Percentiles rank a stretch among this genome's conserved stretches.
These are phyloP conservation scores for Neurospora terricola DNA, from an alignment of 495 filamentous ascomycete genomes.

Conservation along the genomic window DNA sequence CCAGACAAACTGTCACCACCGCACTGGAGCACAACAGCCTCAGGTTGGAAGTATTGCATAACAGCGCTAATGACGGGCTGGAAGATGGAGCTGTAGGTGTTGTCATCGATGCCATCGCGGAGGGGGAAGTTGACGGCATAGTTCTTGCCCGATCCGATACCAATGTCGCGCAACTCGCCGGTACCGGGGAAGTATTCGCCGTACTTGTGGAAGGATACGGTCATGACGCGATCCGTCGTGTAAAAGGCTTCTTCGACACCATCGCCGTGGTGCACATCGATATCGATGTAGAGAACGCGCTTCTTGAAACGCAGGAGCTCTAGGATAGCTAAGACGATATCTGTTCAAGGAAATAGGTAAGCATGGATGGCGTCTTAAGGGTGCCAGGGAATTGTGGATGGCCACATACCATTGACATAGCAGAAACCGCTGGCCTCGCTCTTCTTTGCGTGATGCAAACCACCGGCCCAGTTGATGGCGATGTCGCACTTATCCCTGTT, in stretches of 20 bases:
- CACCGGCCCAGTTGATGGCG: slow-evolving; percentile 98
- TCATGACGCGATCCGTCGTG: slow-evolving; percentile 92
- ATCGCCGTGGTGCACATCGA: slow-evolving; percentile 96
- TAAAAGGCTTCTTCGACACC: slow-evolving; percentile 97
- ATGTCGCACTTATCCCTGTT: slow-evolving; percentile 95
- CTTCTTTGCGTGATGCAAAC: slow-evolving; percentile 95
- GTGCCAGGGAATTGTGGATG: background rate
- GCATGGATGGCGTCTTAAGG: background rate
- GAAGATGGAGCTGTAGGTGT: slow-evolving; percentile 87
- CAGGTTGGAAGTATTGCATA: slow-evolving; percentile 92
- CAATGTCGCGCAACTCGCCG: slow-evolving; percentile 89
- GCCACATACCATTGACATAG: slow-evolving; percentile 78
- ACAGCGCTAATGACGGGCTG: slow-evolving; percentile 87
- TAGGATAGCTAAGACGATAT: slow-evolving; percentile 92
- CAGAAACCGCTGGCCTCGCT: slow-evolving; percentile 91
- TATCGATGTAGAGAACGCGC: slow-evolving; percentile 94
- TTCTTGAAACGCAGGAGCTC: slow-evolving; percentile 80
- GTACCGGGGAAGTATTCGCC: slow-evolving; percentile 98
- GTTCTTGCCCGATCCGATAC: slow-evolving; percentile 84
- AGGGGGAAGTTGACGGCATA: slow-evolving; percentile 96
- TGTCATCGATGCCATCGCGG: slow-evolving; percentile 90
- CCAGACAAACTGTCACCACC: slow-evolving; percentile 92
- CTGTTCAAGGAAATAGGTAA: slow-evolving; percentile 31
- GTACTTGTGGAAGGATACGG: slow-evolving; percentile 95
- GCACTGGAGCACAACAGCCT: slow-evolving; percentile 94